phyloP scores from a whole-genome alignment of 345 rosid species.

The Raphanus sativus region DNA sequence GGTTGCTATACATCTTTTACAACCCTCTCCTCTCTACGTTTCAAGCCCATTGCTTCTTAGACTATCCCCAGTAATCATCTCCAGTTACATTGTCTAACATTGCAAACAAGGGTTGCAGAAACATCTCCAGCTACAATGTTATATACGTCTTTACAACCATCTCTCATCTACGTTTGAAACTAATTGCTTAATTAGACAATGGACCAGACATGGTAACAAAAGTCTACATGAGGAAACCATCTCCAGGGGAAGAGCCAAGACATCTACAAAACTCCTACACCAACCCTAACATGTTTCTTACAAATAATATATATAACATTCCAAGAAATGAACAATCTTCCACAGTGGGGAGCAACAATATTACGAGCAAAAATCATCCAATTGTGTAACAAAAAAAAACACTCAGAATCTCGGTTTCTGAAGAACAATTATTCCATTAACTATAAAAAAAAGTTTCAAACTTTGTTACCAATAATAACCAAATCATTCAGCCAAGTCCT shows the following conservation, averaged over 20 bases:
- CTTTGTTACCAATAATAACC: not conserved
- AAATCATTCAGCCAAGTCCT: slow-evolving; percentile 25
- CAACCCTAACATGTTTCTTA: not conserved
- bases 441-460: slow-evolving; percentile 10
- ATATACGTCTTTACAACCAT: too few relatives aligned
- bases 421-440: slow-evolving; percentile 26
- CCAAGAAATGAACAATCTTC: slow-evolving; percentile 12
- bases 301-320: not conserved
- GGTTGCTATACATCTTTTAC: not conserved
- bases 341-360: not conserved
- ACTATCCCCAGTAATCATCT: too few relatives aligned
- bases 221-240: too few relatives aligned
- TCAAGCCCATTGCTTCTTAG: not conserved
- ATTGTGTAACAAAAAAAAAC: not conserved
- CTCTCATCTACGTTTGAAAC: too few relatives aligned
- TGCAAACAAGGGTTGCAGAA: not conserved
- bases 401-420: not conserved
- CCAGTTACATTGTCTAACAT: not conserved
- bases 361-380: not conserved
- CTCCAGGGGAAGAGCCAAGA: not conserved
- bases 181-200: too few relatives aligned
- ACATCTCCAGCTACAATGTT: too few relatives aligned
- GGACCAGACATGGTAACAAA: too few relatives aligned
- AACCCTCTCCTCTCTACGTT: not conserved
- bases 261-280: not conserved